Evolutionary conservation across 192 early-diverging fungal genomes (phyloP).

Genomic region (Backusella tuberculispora): DNA sequence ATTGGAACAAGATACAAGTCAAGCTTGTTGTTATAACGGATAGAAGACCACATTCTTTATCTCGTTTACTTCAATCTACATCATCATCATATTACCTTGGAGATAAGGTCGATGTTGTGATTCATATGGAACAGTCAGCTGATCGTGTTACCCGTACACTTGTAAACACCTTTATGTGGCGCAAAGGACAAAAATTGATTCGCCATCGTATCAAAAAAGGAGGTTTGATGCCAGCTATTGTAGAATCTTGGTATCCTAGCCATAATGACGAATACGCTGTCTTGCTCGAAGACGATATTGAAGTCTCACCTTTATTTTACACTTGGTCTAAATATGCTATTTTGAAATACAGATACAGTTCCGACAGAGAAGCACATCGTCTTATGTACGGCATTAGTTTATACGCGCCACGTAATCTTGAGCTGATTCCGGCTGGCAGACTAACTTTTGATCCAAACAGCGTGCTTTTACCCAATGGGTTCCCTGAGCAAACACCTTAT

Average conservation of each 20-base stretch:
- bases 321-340: conserved; percentile 60
- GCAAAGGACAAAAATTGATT: conserved; percentile 51
- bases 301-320: conserved; percentile 63
- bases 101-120: conserved; percentile 52
- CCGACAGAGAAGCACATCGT: conserved; percentile 35
- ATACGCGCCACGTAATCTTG: conserved; percentile 60
- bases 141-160: conserved; percentile 53
- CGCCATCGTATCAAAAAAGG: conserved; percentile 58
- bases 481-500: conserved; percentile 55
- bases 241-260: conserved; percentile 62
- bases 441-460: conserved; percentile 52
- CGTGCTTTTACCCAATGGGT: conserved; percentile 46
- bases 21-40: conserved; percentile 61
- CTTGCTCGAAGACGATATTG: conserved; percentile 65
- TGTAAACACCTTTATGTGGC: conserved; percentile 52
- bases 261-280: conserved; percentile 60
- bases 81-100: conserved; percentile 50
- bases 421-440: conserved; percentile 52
- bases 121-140: conserved; percentile 63
- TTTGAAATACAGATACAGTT: conserved; percentile 59
- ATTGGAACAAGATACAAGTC: conserved; percentile 55
- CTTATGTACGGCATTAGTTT: conserved; percentile 59
- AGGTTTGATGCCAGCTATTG: conserved; percentile 61
- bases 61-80: conserved; percentile 56
- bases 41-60: conserved; percentile 59